These are phyloP conservation scores for Hypoxylon sp. DNA, from an alignment of 2,329 filamentous ascomycete genomes.

Conservation along the genomic window DNA sequence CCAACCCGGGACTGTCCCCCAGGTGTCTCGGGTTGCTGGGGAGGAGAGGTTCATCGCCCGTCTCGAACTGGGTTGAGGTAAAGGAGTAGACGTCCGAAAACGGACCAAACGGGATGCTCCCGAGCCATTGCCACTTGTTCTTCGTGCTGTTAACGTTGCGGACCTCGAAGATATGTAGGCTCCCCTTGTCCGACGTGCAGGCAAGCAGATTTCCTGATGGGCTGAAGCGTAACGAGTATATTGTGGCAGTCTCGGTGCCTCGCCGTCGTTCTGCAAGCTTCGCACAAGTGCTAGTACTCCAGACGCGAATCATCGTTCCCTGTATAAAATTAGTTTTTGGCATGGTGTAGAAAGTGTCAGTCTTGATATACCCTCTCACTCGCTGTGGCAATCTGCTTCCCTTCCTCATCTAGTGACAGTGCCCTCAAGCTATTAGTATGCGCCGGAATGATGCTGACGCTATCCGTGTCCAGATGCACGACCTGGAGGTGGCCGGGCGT, in stretches of 20 bases:
- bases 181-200: slow-evolving; percentile 96
- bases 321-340: slow-evolving; percentile 52
- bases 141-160: slow-evolving; percentile 70
- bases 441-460: slow-evolving; percentile 93
- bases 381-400: slow-evolving; percentile 85
- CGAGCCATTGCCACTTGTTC: slow-evolving; percentile 87
- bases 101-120: slow-evolving; percentile 86
- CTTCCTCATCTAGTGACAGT: slow-evolving; percentile 82
- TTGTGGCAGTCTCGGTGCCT: slow-evolving; percentile 86
- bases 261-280: slow-evolving; percentile 86
- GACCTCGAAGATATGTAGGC: slow-evolving; percentile 92
- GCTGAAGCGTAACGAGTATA: slow-evolving; percentile 90
- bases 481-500: slow-evolving; percentile 90
- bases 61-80: slow-evolving; percentile 82
- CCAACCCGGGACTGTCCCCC: slow-evolving; percentile 56
- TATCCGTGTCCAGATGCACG: slow-evolving; percentile 79
- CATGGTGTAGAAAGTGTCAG: not conserved
- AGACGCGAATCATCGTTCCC: slow-evolving; percentile 91
- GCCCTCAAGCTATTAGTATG: slow-evolving; percentile 84
- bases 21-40: slow-evolving; percentile 50
- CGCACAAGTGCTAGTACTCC: slow-evolving; percentile 81
- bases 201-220: slow-evolving; percentile 84
- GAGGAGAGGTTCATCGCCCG: slow-evolving; percentile 76
- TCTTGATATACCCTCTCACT: slow-evolving; percentile 74
- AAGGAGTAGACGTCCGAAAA: slow-evolving; percentile 94